Percentiles rank a stretch among this genome's conserved stretches.
Conservation (phyloP, 768 basidiomycete species). For the Leucosporidium creatinivorum region DNA sequence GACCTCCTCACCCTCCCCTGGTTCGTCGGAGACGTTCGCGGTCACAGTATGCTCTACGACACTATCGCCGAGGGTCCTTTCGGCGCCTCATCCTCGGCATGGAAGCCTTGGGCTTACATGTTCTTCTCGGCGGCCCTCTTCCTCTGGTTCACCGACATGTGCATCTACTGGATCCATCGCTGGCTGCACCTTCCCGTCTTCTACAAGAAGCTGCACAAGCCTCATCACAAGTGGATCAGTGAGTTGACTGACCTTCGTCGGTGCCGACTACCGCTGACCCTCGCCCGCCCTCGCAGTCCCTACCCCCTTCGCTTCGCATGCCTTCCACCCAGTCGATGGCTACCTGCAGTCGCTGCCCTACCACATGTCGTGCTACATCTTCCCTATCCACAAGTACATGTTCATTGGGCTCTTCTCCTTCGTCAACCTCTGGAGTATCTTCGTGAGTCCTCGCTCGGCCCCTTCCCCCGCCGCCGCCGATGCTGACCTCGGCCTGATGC, state of each 20-base stretch:
- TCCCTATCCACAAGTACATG: constrained; percentile 85
- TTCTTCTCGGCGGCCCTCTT: constrained; percentile 44
- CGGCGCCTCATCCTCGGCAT: constrained; percentile 31
- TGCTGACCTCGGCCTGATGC: not conserved
- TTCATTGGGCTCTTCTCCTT: constrained; percentile 71
- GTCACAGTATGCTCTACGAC: constrained; percentile 71
- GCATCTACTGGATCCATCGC: constrained; percentile 93
- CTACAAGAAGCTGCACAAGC: constrained; percentile 91
- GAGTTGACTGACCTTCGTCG: no score
- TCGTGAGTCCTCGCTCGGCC: constrained; percentile 49
- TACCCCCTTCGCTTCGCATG: constrained; percentile 93
- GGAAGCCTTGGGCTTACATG: constrained; percentile 33
- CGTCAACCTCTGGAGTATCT: constrained; percentile 90
- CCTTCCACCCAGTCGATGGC: constrained; percentile 94
- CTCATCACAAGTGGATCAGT: constrained; percentile 93
- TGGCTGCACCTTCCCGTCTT: constrained; percentile 70
- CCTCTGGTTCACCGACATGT: constrained; percentile 83
- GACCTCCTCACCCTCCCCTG: constrained; percentile 79
- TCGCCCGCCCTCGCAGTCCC: constrained; percentile 49
- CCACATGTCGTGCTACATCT: constrained; percentile 80
- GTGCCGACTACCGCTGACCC: no score
- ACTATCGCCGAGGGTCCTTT: constrained; percentile 58
- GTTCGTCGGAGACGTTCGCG: constrained; percentile 87
- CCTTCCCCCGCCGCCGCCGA: not conserved
- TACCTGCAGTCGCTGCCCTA: constrained; percentile 91